Percentiles rank a stretch among this genome's conserved stretches.
phyloP scores from a whole-genome alignment of 495 filamentous ascomycete species.

The Xylaria nigripes region DNA sequence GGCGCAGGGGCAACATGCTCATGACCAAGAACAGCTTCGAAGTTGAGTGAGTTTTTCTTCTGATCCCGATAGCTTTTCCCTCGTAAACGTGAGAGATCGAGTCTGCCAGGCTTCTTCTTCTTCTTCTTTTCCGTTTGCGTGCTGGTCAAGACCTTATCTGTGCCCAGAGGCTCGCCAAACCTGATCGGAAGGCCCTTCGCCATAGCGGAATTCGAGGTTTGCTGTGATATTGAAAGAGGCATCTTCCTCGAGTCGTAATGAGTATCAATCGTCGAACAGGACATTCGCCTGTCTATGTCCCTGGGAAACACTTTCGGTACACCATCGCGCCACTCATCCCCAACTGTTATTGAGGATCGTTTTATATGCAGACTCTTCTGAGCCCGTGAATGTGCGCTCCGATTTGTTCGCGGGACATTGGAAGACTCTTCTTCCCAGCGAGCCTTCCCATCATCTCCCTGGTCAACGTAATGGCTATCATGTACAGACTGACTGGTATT shows the following conservation, averaged over 20 bases:
- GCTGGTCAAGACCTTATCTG: slow-evolving; percentile 24
- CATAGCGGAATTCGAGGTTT: slow-evolving; percentile 48
- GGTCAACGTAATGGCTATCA: slow-evolving; percentile 7
- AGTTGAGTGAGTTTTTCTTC: not conserved
- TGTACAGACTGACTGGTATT: slow-evolving; percentile 23
- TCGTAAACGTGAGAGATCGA: slow-evolving; percentile 39
- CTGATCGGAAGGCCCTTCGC: slow-evolving; percentile 43
- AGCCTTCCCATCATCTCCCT: slow-evolving; percentile 15
- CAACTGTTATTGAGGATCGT: slow-evolving; percentile 16
- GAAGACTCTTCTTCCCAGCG: slow-evolving; percentile 44
- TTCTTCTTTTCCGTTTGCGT: slow-evolving; percentile 33
- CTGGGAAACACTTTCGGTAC: slow-evolving; percentile 32
- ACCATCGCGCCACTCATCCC: slow-evolving; percentile 17
- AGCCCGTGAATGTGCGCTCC: slow-evolving; percentile 8
- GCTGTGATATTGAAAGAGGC: slow-evolving; percentile 46
- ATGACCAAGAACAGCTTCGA: slow-evolving; percentile 21
- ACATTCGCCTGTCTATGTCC: slow-evolving; percentile 36
- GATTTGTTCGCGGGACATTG: slow-evolving; percentile 30
- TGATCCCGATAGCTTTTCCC: slow-evolving; percentile 24
- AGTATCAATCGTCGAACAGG: slow-evolving; percentile 43
- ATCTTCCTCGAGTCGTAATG: slow-evolving; percentile 45
- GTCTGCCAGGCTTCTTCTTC: slow-evolving; percentile 36
- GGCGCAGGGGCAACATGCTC: slow-evolving; percentile 32
- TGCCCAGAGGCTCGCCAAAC: slow-evolving; percentile 34
- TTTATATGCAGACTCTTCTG: slow-evolving; percentile 14